These are phyloP conservation scores for Leptosphaerulina australis DNA, from an alignment of 2,329 filamentous ascomycete species.

Conservation along the genomic window DNA sequence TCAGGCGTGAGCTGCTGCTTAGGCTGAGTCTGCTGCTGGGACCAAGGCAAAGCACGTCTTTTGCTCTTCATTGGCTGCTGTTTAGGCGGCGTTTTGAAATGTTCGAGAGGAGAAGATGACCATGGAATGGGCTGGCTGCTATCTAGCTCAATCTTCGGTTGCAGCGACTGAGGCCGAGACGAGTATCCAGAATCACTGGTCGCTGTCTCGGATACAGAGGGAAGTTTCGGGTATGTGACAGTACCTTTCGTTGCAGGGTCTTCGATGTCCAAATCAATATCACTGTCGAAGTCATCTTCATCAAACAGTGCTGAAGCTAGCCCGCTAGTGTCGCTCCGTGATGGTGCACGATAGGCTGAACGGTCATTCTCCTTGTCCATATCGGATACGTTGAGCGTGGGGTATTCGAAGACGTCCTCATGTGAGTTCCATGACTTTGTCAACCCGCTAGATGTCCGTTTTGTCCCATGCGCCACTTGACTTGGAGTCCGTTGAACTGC, in stretches of 20 bases:
- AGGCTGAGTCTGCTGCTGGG: constrained; percentile 47
- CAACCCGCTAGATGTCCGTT: constrained; percentile 55
- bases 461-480: constrained; percentile 44
- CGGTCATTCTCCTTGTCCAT: constrained; percentile 37
- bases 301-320: constrained; percentile 58
- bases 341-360: constrained; percentile 22
- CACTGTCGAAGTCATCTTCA: constrained; percentile 87
- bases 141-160: constrained; percentile 25
- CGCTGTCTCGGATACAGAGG: constrained; percentile 20
- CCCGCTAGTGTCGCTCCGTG: constrained; percentile 21
- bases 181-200: constrained; percentile 48
- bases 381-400: constrained; percentile 32
- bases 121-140: constrained; percentile 70
- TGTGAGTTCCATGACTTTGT: constrained; percentile 51
- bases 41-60: constrained; percentile 63
- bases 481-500: constrained; percentile 18
- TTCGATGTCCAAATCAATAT: constrained; percentile 74
- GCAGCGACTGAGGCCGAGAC: constrained; percentile 28
- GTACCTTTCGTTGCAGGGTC: constrained; percentile 59
- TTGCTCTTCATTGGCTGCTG: constrained; percentile 22
- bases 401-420: constrained; percentile 42
- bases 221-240: constrained; percentile 51
- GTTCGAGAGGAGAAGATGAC: constrained; percentile 69
- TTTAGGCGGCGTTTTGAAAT: constrained; percentile 45
- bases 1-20: constrained; percentile 31